Conservation (phyloP, 768 basidiomycete genomes). For the Rhizopogon vinicolor region DNA sequence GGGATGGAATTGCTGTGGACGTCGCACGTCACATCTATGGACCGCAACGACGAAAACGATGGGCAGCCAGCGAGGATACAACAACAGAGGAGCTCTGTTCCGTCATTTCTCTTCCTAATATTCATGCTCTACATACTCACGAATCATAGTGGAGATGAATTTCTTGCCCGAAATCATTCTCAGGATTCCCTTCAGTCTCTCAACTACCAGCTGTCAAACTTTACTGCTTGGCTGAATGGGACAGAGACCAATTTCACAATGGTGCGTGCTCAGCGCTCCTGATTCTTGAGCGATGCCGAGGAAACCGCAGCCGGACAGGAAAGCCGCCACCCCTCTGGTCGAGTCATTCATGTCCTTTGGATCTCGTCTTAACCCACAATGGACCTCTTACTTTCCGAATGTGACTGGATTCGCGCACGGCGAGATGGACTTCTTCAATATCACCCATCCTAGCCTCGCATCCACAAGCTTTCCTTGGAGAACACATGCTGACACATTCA, state of each 20-base stretch:
- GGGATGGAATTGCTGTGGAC: background rate
- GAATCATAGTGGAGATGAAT: slow-evolving; percentile 68
- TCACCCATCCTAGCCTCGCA: slow-evolving; percentile 44
- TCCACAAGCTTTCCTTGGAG: slow-evolving; percentile 42
- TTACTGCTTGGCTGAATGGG: slow-evolving; percentile 70
- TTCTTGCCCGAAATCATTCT: slow-evolving; percentile 57
- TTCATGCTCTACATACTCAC: slow-evolving; percentile 79
- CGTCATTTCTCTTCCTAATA: slow-evolving; percentile 69
- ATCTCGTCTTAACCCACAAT: slow-evolving; percentile 36
- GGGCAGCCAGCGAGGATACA: slow-evolving; percentile 18
- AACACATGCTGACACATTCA: slow-evolving; percentile 42
- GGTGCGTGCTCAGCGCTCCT: slow-evolving; percentile 34
- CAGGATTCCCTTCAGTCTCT: slow-evolving; percentile 58
- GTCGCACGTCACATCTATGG: slow-evolving; percentile 16
- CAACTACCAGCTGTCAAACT: slow-evolving; percentile 63
- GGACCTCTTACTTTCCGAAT: slow-evolving; percentile 65
- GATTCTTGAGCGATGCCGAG: slow-evolving; percentile 2
- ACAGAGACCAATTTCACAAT: slow-evolving; percentile 60
- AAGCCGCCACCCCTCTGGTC: slow-evolving; percentile 42
- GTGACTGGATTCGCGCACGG: slow-evolving; percentile 78
- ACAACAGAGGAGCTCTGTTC: slow-evolving; percentile 55
- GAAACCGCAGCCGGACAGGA: slow-evolving; percentile 41
- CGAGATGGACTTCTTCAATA: slow-evolving; percentile 55
- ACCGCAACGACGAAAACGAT: slow-evolving; percentile 22
- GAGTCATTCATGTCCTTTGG: slow-evolving; percentile 44